Base-by-base conservation (phyloP, 257 asterid genomes). In the Catharanthus roseus region DNA sequence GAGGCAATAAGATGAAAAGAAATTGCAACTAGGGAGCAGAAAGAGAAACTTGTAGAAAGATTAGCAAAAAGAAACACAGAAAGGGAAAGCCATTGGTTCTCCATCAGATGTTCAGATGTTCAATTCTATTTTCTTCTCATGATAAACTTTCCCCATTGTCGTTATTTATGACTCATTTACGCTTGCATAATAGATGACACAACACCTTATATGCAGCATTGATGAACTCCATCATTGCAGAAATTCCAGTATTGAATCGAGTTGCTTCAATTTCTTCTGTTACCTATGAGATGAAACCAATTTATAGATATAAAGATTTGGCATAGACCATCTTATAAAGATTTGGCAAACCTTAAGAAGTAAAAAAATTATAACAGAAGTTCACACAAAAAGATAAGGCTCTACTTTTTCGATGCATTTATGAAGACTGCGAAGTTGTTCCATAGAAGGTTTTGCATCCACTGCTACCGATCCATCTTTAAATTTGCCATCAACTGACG, bases 171-270 rank as follows among this genome's bases (percentile, higher is more conserved):
- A 21, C 23, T 66, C 53, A 66, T 39, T 63, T 24, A 38, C 15
- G 41, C 41, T 26, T 6, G 47, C 12, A 12, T 34, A 28, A 54
- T 15, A 47, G 45, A 58, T n/a, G 58, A 57, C 44, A 65, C 54
- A 49, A 16, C 49, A 88, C 99, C 99, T 95, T 95, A 85, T 95
- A 83, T 51, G 97, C 97, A 47, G 93, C 95, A 77, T 95, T 95
- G 47, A 80, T 85, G 80, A 95, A 95, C 89, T 91, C 99, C 99
- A 95, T 95, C 99, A 95, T 89, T 53, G 97, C 96, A 80, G 99
- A 93, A 81, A 93, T 93, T 78, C 97, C 99, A 49, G 99, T 93
- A 79, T 93, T 93, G 85, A 91, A 93, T 65, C 99, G 78, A 6
- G 96, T 93, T 78, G 86, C 96, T 89, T 93, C 99, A 74, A 86